These are phyloP conservation scores for Tylopilus subfusipes DNA, from an alignment of 768 basidiomycete species.

Conservation along the genomic window DNA sequence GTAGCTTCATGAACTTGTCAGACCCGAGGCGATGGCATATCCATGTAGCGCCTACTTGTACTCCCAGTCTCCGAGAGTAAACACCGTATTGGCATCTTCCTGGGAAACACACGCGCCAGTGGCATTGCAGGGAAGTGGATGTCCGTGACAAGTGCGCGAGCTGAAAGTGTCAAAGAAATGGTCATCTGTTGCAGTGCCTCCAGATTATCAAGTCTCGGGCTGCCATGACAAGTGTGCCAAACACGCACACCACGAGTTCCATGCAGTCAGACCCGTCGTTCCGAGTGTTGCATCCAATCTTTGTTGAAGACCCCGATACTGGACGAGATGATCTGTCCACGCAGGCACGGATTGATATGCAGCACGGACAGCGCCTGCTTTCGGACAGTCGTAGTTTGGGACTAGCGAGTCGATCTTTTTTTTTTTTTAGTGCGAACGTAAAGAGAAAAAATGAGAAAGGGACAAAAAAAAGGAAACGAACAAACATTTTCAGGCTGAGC, in stretches of 20 bases:
- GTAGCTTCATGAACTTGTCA: constrained; percentile 33
- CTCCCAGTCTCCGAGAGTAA: constrained; percentile 58
- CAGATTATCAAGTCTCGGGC: neutral
- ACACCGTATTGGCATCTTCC: constrained; percentile 48
- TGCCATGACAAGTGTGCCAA: neutral
- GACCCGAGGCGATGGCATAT: neutral
- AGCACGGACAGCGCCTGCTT: constrained; percentile 37
- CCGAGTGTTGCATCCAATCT: constrained; percentile 39
- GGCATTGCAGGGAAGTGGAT: constrained; percentile 41
- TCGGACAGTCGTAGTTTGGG: constrained; percentile 43
- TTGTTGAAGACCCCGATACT: constrained; percentile 35
- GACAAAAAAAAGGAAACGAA: neutral
- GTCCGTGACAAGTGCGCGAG: constrained; percentile 43
- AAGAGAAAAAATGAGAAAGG: neutral
- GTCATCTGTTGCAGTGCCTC: constrained; percentile 22
- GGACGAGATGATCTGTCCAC: constrained; percentile 44
- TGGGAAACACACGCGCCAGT: constrained; percentile 40
- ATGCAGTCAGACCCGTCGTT: constrained; percentile 37
- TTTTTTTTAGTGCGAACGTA: neutral
- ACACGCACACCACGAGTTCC: constrained; percentile 47
- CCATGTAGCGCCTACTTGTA: constrained; percentile 39
- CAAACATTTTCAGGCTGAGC: constrained; percentile 42
- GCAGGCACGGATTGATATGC: constrained; percentile 43
- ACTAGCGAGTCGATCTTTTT: constrained; percentile 46
- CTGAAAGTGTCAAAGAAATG: constrained; percentile 53